phyloP scores from a whole-genome alignment of 2,329 filamentous ascomycete genomes.

The Apiospora malaysiana region DNA sequence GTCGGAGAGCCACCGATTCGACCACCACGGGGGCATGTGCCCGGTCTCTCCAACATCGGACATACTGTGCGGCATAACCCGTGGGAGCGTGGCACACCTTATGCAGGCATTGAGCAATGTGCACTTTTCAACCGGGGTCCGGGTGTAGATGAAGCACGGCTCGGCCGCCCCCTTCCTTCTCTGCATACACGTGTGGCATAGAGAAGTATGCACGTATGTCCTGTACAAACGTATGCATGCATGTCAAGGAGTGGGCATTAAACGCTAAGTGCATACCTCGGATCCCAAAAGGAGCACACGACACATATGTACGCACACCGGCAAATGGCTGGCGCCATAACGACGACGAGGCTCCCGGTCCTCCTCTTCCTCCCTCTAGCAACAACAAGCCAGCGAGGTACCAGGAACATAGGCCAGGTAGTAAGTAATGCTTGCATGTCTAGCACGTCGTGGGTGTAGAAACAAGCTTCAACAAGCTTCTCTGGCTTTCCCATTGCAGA shows the following conservation, averaged over 20 bases:
- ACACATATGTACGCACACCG: not conserved
- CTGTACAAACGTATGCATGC: not conserved
- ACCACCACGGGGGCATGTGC: not conserved
- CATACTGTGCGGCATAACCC: not conserved
- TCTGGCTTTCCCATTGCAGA: slow-evolving; percentile 1
- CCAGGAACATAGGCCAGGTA: not conserved
- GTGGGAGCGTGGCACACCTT: not conserved
- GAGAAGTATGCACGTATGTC: not conserved
- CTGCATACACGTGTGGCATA: not conserved
- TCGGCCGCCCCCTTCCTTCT: not conserved
- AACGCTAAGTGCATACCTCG: not conserved
- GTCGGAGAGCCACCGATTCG: slow-evolving; percentile 1
- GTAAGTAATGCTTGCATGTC: not conserved
- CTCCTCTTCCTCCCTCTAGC: not conserved
- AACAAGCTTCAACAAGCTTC: slow-evolving; percentile 14
- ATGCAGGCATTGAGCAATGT: not conserved
- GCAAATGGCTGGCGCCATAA: not conserved
- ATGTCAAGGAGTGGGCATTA: not conserved
- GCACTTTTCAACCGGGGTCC: not conserved
- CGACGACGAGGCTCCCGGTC: not conserved
- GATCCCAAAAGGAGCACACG: not conserved
- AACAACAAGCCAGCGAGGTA: not conserved
- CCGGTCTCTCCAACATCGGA: not conserved
- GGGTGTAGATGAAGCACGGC: not conserved
- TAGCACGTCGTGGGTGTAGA: not conserved